These are phyloP conservation scores for Aspergillus cristatus DNA, from an alignment of 495 filamentous ascomycete genomes.

Conservation along the genomic window DNA sequence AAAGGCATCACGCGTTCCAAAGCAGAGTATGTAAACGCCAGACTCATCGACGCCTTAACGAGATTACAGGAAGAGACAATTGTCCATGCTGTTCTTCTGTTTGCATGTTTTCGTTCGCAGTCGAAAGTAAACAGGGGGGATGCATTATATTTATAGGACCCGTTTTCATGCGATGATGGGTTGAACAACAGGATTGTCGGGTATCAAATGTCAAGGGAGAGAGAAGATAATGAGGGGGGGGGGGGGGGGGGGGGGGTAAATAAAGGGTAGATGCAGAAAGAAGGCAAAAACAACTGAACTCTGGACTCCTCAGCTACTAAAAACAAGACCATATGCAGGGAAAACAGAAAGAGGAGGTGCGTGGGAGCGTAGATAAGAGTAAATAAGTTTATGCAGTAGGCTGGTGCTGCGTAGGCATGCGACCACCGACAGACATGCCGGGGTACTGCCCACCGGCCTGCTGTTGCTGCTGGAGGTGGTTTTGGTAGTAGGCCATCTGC, in stretches of 20 bases:
- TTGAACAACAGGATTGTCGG: constrained; percentile 25
- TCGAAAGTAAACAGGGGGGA: neutral
- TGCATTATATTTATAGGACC: constrained; percentile 4
- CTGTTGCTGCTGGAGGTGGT: constrained; percentile 48
- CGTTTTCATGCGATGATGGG: constrained; percentile 1
- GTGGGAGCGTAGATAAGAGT: no score
- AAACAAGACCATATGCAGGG: constrained; percentile 5
- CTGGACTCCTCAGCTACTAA: constrained; percentile 11
- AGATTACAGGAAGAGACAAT: no score
- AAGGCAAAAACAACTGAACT: constrained; percentile 12
- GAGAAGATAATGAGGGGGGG: constrained; percentile 27
- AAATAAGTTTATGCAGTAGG: constrained; percentile 43
- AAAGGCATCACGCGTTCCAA: constrained; percentile 1
- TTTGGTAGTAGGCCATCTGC: constrained; percentile 50
- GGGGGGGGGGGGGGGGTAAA: constrained; percentile 21
- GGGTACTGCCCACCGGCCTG: constrained; percentile 47
- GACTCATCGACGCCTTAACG: no score
- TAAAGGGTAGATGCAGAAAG: constrained; percentile 18
- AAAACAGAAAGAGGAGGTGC: constrained; percentile 40
- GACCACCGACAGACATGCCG: constrained; percentile 44
- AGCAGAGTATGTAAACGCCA: no score
- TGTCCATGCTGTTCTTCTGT: no score
- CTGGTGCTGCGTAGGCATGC: constrained; percentile 48
- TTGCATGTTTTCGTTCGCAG: no score
- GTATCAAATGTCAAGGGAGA: constrained; percentile 28